Evolutionary conservation across 768 basidiomycete genomes (phyloP).

Genomic region (Nevesoporus exiguus): DNA sequence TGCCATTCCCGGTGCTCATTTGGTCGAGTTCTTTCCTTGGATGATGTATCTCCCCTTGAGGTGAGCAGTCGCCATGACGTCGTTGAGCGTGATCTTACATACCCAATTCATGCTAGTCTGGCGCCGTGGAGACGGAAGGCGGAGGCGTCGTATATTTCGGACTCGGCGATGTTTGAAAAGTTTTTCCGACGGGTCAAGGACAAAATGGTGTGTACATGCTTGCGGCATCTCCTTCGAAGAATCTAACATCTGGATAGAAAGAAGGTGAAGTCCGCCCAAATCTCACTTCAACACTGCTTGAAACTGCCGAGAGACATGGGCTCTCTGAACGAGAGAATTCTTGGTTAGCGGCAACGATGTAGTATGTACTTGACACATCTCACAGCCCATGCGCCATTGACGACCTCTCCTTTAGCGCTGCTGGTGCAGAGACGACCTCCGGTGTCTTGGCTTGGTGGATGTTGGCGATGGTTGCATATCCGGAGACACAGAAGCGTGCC

Average conservation of each 20-base stretch:
- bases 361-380: constrained; percentile 1
- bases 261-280: neutral
- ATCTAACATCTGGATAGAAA: neutral
- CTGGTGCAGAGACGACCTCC: constrained; percentile 4
- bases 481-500: constrained; percentile 25
- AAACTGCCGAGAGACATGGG: constrained; percentile 1
- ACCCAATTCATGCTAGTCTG: neutral
- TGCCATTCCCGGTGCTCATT: constrained; percentile 34
- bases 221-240: neutral
- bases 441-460: constrained; percentile 18
- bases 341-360: constrained; percentile 15
- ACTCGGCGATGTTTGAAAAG: neutral
- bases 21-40: constrained; percentile 37
- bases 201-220: neutral
- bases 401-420: neutral
- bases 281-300: neutral
- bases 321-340: constrained; percentile 13
- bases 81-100: neutral
- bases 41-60: constrained; percentile 31
- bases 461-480: constrained; percentile 25
- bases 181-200: constrained; percentile 2
- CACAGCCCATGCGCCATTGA: too few species aligned
- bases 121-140: constrained; percentile 4
- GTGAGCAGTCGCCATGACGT: neutral
- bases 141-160: neutral